A percentile compares a stretch with the other conserved stretches of the same genome.
These are phyloP conservation scores for Omphalea diandra DNA, from an alignment of 441 rosid species.

Conservation along the genomic window DNA sequence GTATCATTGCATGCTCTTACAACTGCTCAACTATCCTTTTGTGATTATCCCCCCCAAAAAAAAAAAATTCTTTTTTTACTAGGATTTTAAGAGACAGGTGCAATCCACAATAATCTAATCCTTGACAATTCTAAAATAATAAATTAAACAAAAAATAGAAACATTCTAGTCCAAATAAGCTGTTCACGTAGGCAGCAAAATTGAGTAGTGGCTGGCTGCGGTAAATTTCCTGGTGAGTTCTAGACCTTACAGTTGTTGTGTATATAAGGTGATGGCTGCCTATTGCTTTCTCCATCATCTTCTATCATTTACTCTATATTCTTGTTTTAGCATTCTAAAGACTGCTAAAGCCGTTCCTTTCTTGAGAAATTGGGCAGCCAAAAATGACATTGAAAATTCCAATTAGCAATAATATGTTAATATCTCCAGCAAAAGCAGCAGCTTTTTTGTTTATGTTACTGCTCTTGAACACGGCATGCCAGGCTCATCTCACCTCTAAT, in stretches of 20 bases:
- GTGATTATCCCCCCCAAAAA: no score
- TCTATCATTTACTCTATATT: not conserved
- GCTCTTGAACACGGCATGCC: slow-evolving; percentile 12
- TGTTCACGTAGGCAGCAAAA: not conserved
- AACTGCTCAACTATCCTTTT: no score
- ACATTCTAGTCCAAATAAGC: no score
- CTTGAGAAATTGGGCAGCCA: no score
- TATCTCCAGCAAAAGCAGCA: not conserved
- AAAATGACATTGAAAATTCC: not conserved
- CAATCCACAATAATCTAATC: no score
- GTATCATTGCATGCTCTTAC: no score
- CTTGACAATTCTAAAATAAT: no score
- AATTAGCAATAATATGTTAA: not conserved
- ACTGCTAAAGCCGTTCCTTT: no score
- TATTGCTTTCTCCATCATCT: not conserved
- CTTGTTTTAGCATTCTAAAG: not conserved
- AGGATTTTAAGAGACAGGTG: no score
- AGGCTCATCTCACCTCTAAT: slow-evolving; percentile 45
- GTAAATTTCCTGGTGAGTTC: no score
- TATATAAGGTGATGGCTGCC: not conserved
- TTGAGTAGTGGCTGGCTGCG: not conserved
- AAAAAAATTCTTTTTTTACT: no score
- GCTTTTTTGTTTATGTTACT: not conserved
- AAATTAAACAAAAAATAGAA: no score
- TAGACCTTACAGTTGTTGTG: not conserved